Percentiles rank a stretch among this genome's conserved stretches.
These are phyloP conservation scores for Asterella californica DNA, from an alignment of 225 moss, liverwort and hornwort species.

Conservation along the genomic window DNA sequence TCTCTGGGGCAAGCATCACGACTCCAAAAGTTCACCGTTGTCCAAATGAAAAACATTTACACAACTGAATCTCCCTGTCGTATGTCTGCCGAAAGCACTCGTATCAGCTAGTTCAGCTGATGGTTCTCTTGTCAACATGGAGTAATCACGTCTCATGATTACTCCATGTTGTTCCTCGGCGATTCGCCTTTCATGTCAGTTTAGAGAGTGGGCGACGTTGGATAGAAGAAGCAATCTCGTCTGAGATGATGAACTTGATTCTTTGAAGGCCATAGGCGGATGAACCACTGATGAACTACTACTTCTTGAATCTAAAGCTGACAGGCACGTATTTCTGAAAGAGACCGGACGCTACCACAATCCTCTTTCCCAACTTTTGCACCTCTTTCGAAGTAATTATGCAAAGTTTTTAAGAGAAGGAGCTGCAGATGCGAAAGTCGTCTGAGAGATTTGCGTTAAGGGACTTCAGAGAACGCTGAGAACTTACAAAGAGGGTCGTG, in stretches of 20 bases:
- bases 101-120: neutral
- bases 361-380: neutral
- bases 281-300: too few relatives aligned
- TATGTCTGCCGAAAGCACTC: neutral
- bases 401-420: neutral
- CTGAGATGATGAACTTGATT: neutral
- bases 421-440: neutral
- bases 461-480: neutral
- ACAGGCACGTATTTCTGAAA: neutral
- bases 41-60: neutral
- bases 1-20: too few relatives aligned
- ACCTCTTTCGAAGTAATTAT: neutral
- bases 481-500: slow-evolving; percentile 51
- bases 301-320: neutral
- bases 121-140: neutral
- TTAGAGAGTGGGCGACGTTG: neutral
- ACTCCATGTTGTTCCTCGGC: neutral
- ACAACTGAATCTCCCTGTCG: neutral
- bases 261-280: neutral
- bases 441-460: neutral
- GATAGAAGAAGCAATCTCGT: neutral
- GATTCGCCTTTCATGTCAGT: neutral
- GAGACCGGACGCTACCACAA: too few relatives aligned
- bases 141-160: neutral
- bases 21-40: neutral